phyloP scores from a whole-genome alignment of 257 asterid species.

The Agastache rugosa region DNA sequence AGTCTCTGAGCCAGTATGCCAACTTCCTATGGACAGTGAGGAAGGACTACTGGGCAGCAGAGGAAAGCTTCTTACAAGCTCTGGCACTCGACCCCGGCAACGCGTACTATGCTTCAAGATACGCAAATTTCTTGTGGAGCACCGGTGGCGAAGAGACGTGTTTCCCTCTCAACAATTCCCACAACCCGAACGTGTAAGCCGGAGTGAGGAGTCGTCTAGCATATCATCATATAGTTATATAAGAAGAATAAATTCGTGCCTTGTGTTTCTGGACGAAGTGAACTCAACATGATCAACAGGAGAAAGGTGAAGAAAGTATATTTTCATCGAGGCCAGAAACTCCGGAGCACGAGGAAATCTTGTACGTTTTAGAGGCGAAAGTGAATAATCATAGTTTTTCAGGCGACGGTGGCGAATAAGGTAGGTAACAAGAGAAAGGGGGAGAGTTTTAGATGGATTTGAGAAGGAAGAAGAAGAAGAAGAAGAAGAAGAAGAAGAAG shows the following conservation, averaged over 20 bases:
- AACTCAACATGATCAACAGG: neutral
- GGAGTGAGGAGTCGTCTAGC: neutral
- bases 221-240: slow-evolving; percentile 16
- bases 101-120: slow-evolving; percentile 55
- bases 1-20: slow-evolving; percentile 66
- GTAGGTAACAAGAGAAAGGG: slow-evolving; percentile 3
- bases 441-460: neutral
- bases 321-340: slow-evolving; percentile 24
- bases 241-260: slow-evolving; percentile 33
- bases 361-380: neutral
- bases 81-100: slow-evolving; percentile 61
- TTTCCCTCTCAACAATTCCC: slow-evolving; percentile 53
- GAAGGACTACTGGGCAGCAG: slow-evolving; percentile 70
- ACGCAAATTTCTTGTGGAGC: slow-evolving; percentile 86
- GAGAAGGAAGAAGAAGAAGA: neutral
- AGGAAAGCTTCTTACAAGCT: slow-evolving; percentile 73
- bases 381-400: slow-evolving; percentile 14
- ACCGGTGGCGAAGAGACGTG: slow-evolving; percentile 93
- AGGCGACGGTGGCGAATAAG: slow-evolving; percentile 23
- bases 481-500: neutral
- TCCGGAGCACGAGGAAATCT: slow-evolving; percentile 7
- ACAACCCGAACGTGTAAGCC: slow-evolving; percentile 36
- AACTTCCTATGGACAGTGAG: slow-evolving; percentile 76
- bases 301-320: neutral
- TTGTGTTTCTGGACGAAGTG: neutral